These are phyloP conservation scores for Acacia melanoxylon DNA, from an alignment of 306 rosid species.

Conservation along the genomic window DNA sequence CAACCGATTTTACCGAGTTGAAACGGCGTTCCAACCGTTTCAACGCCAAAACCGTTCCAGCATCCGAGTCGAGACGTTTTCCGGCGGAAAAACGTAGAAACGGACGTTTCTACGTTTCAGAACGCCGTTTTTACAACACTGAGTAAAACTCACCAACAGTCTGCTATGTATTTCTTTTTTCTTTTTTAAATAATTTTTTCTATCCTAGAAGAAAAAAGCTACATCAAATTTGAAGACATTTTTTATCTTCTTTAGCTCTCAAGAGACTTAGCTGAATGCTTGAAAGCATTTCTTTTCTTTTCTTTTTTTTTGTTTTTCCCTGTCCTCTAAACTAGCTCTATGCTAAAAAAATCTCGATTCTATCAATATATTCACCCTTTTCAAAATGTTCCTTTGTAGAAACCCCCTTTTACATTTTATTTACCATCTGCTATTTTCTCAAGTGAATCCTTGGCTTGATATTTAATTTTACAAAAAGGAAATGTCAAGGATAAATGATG, in stretches of 20 bases:
- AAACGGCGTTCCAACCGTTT: no score
- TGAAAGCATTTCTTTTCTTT: background rate
- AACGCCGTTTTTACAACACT: no score
- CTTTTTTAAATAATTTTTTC: background rate
- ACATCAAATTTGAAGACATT: background rate
- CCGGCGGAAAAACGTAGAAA: no score
- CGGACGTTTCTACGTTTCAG: no score
- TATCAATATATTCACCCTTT: background rate
- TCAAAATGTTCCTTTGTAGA: background rate
- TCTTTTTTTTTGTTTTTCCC: background rate
- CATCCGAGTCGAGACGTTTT: no score
- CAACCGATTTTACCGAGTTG: no score
- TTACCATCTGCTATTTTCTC: background rate
- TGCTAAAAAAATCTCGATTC: background rate
- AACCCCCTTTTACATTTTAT: background rate
- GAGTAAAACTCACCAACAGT: background rate
- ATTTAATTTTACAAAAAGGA: conserved; percentile 4
- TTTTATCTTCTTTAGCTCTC: background rate
- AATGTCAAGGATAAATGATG: conserved; percentile 21
- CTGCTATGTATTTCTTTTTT: background rate
- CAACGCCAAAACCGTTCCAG: no score
- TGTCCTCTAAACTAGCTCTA: background rate
- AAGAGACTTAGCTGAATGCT: background rate
- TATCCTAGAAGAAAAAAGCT: background rate
- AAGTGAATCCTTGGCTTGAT: background rate